Evolutionary conservation across 2,329 filamentous ascomycete genomes (phyloP).

Genomic region (Sporothrix curviconia): DNA sequence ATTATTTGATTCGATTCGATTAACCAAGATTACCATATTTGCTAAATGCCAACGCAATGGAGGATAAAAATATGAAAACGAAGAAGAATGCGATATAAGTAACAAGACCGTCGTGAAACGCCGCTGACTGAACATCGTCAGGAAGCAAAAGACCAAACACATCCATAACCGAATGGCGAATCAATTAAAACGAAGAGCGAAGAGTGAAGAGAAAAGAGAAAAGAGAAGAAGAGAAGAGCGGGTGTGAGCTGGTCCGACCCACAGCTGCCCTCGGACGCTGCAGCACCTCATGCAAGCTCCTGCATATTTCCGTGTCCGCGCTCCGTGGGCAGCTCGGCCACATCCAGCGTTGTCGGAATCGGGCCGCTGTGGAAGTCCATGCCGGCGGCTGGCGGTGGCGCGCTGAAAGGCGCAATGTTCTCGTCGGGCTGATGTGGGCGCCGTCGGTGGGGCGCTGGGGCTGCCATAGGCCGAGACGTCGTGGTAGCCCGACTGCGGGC

Average conservation of each 20-base stretch:
- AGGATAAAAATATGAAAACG: not conserved
- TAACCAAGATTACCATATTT: not conserved
- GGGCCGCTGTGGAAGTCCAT: constrained; percentile 20
- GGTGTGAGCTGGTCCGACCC: too few species aligned
- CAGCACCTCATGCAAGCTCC: constrained; percentile 28
- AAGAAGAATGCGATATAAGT: not conserved
- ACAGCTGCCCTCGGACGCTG: not conserved
- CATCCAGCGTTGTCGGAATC: constrained; percentile 17
- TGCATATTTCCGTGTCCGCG: constrained; percentile 27
- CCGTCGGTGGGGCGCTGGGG: not conserved
- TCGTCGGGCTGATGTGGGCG: constrained; percentile 15
- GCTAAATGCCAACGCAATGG: not conserved
- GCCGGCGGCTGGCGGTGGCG: constrained; percentile 11
- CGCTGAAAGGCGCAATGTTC: not conserved
- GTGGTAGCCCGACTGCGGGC: not conserved
- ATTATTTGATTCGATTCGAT: not conserved
- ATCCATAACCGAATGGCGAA: not conserved
- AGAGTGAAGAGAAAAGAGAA: not conserved
- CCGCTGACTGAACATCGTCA: not conserved
- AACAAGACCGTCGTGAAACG: not conserved
- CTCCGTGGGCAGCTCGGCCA: constrained; percentile 27
- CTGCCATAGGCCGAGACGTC: too few species aligned
- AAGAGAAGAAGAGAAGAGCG: not conserved
- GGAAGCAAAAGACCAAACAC: not conserved
- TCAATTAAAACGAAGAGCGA: not conserved